Base-by-base conservation (phyloP, 495 filamentous ascomycete genomes). In the Talaromyces stipitatus region DNA sequence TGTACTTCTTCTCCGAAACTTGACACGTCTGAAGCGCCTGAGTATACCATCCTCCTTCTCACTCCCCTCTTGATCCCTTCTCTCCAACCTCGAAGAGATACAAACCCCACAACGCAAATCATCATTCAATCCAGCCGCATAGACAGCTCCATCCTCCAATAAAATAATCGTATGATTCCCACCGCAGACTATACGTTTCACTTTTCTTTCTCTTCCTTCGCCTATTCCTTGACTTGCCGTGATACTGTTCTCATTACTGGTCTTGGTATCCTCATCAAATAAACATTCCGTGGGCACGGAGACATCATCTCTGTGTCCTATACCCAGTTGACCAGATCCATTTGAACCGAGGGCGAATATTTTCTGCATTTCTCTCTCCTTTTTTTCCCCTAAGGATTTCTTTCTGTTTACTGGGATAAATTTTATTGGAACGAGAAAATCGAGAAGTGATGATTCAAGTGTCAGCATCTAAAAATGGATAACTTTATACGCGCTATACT, bases 321-420 rank as follows among this genome's bases (percentile, higher is more conserved):
- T 77, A 32, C 87, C 90, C 32, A 98, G 80, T 66, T 98, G 94
- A 53, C 90, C 89, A 6, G 85, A 88, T 33, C 88, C 85, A 69
- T 97, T 98, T 27, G 92, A 97, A 30, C 94, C 94, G 60, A 96
- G 83, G n/a, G 91, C 85, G 65, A 85, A 90, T 43, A 96, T 74
- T 30, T 23, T 30, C 47, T 65, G 71, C 72, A 77, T 74, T 55
- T 2, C 20, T 28, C 29, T 7, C 6, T 33, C 7, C 6, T 7
- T 33, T 33, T 12, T 33, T 33, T 7, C 12, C 30, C 7, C 6
- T 33, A 33, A 33, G 30, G 30, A 33, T 33, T 33, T 33, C 12
- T 33, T 33, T 6, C 6, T 33, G 6, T 33, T n/a, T n/a, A n/a
- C n/a, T n/a, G n/a, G n/a, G n/a, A n/a, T n/a, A n/a, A n/a, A n/a